Conservation (phyloP, 805 yeast genomes). For the Brettanomyces anomalus region DNA sequence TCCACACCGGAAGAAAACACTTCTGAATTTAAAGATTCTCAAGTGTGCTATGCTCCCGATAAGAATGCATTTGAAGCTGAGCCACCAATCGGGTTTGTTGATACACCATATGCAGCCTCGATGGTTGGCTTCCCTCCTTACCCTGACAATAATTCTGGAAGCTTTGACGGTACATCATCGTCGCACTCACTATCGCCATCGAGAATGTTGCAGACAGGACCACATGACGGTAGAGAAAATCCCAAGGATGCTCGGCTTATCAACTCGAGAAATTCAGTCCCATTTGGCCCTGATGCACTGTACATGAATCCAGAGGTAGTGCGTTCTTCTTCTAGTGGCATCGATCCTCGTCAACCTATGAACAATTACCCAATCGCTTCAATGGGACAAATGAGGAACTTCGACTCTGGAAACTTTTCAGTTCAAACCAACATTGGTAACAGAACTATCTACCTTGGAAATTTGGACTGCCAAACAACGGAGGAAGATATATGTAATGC, state of each 20-base stretch:
- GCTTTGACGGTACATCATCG: background rate
- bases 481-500: slow-evolving; percentile 70
- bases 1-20: background rate
- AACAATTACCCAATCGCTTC: background rate
- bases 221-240: too few species aligned
- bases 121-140: background rate
- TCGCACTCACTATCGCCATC: background rate
- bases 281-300: background rate
- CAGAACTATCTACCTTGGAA: slow-evolving; percentile 63
- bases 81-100: background rate
- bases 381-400: background rate
- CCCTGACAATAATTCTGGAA: background rate
- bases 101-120: background rate
- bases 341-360: background rate
- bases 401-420: background rate
- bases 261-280: background rate
- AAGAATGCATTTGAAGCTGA: slow-evolving; percentile 6
- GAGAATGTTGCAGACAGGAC: too few species aligned
- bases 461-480: slow-evolving; percentile 53
- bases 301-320: background rate
- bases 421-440: slow-evolving; percentile 32
- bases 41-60: slow-evolving; percentile 24
- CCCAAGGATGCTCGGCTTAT: background rate
- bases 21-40: slow-evolving; percentile 15
- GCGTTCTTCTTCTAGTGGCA: background rate